A percentile compares a stretch with the other conserved stretches of the same genome.
phyloP scores from a whole-genome alignment of 2,329 filamentous ascomycete species.

The Beauveria asiatica region DNA sequence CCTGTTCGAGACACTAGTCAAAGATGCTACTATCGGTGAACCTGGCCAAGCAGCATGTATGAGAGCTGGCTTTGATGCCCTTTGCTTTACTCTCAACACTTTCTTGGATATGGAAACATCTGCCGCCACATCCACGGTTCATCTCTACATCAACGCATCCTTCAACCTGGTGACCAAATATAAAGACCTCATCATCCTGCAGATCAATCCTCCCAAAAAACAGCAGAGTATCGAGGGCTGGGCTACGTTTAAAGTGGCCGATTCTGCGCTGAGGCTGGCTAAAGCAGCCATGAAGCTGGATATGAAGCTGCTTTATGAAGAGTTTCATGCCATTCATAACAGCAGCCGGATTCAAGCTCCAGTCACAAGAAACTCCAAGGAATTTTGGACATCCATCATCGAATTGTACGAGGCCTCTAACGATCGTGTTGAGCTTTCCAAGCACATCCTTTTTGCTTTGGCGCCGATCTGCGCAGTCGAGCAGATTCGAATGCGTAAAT shows the following conservation, averaged over 20 bases:
- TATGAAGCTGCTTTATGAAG: conserved; percentile 33
- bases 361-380: conserved; percentile 55
- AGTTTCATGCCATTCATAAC: conserved; percentile 50
- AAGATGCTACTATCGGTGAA: conserved; percentile 44
- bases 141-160: conserved; percentile 55
- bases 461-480: conserved; percentile 67
- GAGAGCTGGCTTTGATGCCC: conserved; percentile 53
- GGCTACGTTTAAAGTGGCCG: conserved; percentile 31
- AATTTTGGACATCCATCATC: conserved; percentile 34
- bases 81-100: conserved; percentile 48
- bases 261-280: conserved; percentile 38
- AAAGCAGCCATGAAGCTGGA: conserved; percentile 47
- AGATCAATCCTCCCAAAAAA: conserved; percentile 21
- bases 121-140: conserved; percentile 41
- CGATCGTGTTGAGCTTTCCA: conserved; percentile 63
- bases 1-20: conserved; percentile 57
- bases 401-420: conserved; percentile 73
- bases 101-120: conserved; percentile 40
- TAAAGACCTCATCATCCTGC: conserved; percentile 46
- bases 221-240: conserved; percentile 24
- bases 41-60: conserved; percentile 54
- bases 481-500: conserved; percentile 52
- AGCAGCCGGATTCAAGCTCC: conserved; percentile 56
- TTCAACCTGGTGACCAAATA: conserved; percentile 58
- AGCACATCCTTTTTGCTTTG: conserved; percentile 62